Evolutionary conservation across 2,329 filamentous ascomycete genomes (phyloP).

Genomic region (Fusarium bactridioides): DNA sequence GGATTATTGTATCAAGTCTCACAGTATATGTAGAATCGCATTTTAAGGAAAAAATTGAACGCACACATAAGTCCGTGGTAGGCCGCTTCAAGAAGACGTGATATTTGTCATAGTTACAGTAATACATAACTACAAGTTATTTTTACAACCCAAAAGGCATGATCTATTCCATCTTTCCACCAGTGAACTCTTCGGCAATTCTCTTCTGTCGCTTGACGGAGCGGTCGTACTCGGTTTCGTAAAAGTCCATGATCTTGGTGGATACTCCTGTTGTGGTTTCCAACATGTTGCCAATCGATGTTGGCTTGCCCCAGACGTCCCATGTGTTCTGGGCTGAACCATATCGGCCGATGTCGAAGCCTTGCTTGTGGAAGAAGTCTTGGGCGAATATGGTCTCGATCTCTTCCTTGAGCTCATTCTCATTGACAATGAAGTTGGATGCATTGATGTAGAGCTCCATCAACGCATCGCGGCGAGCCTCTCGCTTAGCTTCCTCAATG

Average conservation of each 20-base stretch:
- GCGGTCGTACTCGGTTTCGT: constrained; percentile 52
- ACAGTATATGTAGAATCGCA: constrained; percentile 1
- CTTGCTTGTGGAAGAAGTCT: constrained; percentile 58
- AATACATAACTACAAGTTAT: constrained; percentile 40
- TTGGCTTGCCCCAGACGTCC: constrained; percentile 58
- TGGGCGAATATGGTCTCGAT: constrained; percentile 81
- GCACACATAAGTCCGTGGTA: not conserved
- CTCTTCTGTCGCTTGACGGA: constrained; percentile 62
- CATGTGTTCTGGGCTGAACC: constrained; percentile 59
- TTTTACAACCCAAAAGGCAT: constrained; percentile 35
- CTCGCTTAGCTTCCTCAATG: constrained; percentile 56
- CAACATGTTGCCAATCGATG: constrained; percentile 56
- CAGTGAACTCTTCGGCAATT: constrained; percentile 67
- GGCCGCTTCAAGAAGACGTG: constrained; percentile 10
- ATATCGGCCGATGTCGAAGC: constrained; percentile 39
- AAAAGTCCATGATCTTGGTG: constrained; percentile 48
- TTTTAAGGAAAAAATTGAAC: not conserved
- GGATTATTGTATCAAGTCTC: constrained; percentile 2
- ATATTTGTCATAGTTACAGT: constrained; percentile 30
- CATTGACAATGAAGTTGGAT: constrained; percentile 83
- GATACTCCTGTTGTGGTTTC: constrained; percentile 46
- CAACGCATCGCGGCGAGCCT: constrained; percentile 72
- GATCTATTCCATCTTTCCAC: constrained; percentile 61
- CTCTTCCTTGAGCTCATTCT: constrained; percentile 75
- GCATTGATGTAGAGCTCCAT: constrained; percentile 93